Conservation (phyloP, 2,329 filamentous ascomycete genomes). For the Lasiodiplodia sp. region DNA sequence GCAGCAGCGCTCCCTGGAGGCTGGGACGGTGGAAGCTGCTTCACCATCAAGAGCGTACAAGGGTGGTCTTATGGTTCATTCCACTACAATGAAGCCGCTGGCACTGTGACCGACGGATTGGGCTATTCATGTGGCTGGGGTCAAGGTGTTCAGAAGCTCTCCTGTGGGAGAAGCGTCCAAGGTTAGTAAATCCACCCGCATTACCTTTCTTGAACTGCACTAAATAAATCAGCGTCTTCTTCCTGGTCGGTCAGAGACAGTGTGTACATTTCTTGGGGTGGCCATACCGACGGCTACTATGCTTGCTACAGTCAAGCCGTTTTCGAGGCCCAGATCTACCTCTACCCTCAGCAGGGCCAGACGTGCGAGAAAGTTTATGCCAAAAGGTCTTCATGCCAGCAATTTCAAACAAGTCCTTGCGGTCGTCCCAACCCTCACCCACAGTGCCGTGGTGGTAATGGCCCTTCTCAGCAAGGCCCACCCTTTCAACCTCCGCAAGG, state of each 20-base stretch:
- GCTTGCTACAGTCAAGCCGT: neutral
- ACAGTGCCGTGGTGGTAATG: neutral
- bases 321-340: neutral
- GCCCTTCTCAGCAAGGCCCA: neutral
- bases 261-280: neutral
- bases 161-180: neutral
- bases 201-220: neutral
- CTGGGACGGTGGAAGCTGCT: neutral
- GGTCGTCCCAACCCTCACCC: neutral
- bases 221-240: neutral
- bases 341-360: neutral
- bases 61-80: neutral
- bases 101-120: neutral
- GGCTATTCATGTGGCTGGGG: neutral
- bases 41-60: neutral
- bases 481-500: neutral
- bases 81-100: constrained; percentile 1
- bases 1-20: neutral
- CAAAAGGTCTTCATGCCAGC: neutral
- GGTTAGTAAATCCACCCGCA: neutral
- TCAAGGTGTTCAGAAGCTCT: neutral
- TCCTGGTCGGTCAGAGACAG: neutral
- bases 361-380: constrained; percentile 10
- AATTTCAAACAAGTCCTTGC: neutral
- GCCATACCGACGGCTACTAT: neutral